These are phyloP conservation scores for Avena insularis DNA, from an alignment of 176 grass and related monocot species.

Conservation along the genomic window DNA sequence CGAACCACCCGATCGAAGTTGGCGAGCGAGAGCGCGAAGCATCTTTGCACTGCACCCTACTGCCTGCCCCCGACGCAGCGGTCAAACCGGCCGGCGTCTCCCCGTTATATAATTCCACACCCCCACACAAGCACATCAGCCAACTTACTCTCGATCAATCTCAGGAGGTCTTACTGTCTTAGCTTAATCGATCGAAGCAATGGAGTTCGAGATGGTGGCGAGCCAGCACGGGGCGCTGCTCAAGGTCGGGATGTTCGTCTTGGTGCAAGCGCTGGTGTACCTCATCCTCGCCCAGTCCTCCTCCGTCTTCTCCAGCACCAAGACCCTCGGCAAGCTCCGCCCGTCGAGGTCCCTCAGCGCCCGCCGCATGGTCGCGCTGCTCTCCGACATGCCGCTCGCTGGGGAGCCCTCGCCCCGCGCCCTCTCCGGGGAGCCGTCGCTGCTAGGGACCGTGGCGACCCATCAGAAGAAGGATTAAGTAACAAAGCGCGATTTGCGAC, in stretches of 20 bases:
- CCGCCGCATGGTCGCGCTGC: constrained; percentile 53
- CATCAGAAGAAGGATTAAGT: constrained; percentile 21
- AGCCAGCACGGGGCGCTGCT: constrained; percentile 47
- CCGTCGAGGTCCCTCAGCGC: constrained; percentile 36
- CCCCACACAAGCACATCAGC: neutral
- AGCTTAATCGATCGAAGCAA: neutral
- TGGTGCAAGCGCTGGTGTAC: constrained; percentile 80
- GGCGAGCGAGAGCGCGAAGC: constrained; percentile 8
- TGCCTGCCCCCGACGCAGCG: neutral
- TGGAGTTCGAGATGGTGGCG: neutral
- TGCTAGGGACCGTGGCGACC: neutral
- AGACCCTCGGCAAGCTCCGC: constrained; percentile 34
- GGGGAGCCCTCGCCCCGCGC: constrained; percentile 56
- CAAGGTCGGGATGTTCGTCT: constrained; percentile 65
- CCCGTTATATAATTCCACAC: neutral
- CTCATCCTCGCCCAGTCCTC: constrained; percentile 77
- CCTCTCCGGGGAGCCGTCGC: neutral
- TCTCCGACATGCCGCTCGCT: constrained; percentile 57
- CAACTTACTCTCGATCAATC: neutral
- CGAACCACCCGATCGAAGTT: neutral
- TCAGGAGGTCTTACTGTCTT: neutral
- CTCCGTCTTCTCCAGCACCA: constrained; percentile 57
- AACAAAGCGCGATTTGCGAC: neutral
- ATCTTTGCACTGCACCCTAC: neutral
- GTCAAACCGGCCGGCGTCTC: constrained; percentile 41